Evolutionary conservation across 2,329 filamentous ascomycete species (phyloP).

Genomic region (Nothophaeocryptopus gaeumannii): DNA sequence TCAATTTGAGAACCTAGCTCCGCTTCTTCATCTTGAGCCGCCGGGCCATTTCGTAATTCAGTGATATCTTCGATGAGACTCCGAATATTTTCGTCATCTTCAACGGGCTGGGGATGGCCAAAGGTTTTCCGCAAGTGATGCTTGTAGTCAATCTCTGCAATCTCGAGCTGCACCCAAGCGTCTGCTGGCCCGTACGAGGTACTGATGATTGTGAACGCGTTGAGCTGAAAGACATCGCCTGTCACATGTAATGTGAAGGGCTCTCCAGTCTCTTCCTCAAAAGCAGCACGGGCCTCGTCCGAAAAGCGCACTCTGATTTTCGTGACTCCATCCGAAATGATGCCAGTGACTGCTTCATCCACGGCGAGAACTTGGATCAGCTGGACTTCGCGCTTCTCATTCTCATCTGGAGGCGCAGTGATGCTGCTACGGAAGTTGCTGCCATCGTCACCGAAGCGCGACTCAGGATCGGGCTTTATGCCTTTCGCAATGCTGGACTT

Average conservation of each 20-base stretch:
- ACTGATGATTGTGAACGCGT: slow-evolving; percentile 26
- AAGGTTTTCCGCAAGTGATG: slow-evolving; percentile 26
- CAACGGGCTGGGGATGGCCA: slow-evolving; percentile 21
- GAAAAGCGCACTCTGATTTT: slow-evolving; percentile 28
- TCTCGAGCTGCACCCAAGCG: slow-evolving; percentile 25
- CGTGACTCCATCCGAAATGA: slow-evolving; percentile 28
- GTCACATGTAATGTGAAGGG: slow-evolving; percentile 21
- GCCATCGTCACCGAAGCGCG: slow-evolving; percentile 30
- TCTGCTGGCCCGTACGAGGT: slow-evolving; percentile 28
- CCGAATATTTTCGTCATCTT: slow-evolving; percentile 17
- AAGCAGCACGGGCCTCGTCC: slow-evolving; percentile 17
- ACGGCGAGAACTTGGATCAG: slow-evolving; percentile 21
- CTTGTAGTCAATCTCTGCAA: slow-evolving; percentile 30
- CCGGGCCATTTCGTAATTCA: slow-evolving; percentile 15
- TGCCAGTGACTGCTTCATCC: slow-evolving; percentile 15
- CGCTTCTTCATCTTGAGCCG: slow-evolving; percentile 6
- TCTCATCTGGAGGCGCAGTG: slow-evolving; percentile 1
- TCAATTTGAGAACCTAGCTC: not conserved
- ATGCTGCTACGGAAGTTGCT: slow-evolving; percentile 32
- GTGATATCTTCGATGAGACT: slow-evolving; percentile 23
- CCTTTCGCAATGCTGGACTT: slow-evolving; percentile 12
- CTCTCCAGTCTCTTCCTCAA: slow-evolving; percentile 27
- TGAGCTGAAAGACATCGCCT: slow-evolving; percentile 28
- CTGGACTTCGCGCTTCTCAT: slow-evolving; percentile 17
- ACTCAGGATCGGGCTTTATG: slow-evolving; percentile 28